Evolutionary conservation across 805 yeast species (phyloP).

Genomic region (Zygotorulaspora chibaensis): DNA sequence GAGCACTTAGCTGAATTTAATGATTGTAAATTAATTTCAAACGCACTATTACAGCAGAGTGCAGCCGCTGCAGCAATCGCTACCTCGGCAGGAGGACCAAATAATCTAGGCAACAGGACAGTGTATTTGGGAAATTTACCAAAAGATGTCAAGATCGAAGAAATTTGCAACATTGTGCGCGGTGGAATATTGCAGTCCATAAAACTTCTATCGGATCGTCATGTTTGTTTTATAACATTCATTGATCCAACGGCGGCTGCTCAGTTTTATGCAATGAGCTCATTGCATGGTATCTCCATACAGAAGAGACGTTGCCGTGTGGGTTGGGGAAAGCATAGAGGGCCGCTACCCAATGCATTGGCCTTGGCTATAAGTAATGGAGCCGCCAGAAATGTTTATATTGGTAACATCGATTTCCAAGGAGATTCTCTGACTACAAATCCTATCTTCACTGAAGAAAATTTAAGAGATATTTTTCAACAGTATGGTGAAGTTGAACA

Average conservation of each 20-base stretch:
- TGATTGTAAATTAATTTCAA: constrained; percentile 53
- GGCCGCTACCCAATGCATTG: constrained; percentile 81
- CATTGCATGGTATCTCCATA: constrained; percentile 80
- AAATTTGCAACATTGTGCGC: constrained; percentile 91
- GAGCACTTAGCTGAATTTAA: constrained; percentile 74
- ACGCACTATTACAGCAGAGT: constrained; percentile 83
- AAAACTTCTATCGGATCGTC: constrained; percentile 75
- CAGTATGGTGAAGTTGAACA: constrained; percentile 94
- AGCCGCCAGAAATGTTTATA: constrained; percentile 87
- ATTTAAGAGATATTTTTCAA: constrained; percentile 67
- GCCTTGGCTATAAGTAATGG: constrained; percentile 89
- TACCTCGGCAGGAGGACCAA: constrained; percentile 88
- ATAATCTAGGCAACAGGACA: constrained; percentile 88
- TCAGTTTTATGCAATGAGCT: constrained; percentile 92
- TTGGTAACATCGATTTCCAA: constrained; percentile 60
- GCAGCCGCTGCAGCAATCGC: constrained; percentile 98
- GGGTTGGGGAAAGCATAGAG: constrained; percentile 98
- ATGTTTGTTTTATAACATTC: constrained; percentile 90
- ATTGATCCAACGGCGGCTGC: constrained; percentile 97
- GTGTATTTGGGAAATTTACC: constrained; percentile 88
- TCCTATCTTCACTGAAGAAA: constrained; percentile 46
- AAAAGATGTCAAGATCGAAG: constrained; percentile 83
- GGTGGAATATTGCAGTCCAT: constrained; percentile 90
- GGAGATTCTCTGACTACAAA: constrained; percentile 21
- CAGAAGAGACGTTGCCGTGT: constrained; percentile 84